phyloP scores from a whole-genome alignment of 257 asterid genomes.

The Datura wrightii region DNA sequence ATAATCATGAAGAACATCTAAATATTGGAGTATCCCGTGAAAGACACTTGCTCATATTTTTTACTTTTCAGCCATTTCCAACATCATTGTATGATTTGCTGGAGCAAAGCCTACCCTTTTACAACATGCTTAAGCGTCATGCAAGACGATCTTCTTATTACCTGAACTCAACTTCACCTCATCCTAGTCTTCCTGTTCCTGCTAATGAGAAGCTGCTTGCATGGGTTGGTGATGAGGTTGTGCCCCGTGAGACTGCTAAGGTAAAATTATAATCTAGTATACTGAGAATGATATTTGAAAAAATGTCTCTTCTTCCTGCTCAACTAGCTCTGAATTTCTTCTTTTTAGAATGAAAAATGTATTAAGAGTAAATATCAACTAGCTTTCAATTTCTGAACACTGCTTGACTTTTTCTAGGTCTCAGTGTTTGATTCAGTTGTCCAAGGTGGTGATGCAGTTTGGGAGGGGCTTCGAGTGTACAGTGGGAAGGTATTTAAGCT shows the following conservation, averaged over 20 bases:
- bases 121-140: slow-evolving; percentile 67
- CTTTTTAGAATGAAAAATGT: too few relatives aligned
- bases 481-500: slow-evolving; percentile 77
- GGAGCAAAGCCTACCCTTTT: slow-evolving; percentile 87
- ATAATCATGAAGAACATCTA: background rate
- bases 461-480: slow-evolving; percentile 94
- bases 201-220: slow-evolving; percentile 82
- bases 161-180: slow-evolving; percentile 38
- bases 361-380: background rate
- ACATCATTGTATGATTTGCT: slow-evolving; percentile 65
- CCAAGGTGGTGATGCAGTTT: slow-evolving; percentile 97
- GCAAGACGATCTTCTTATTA: slow-evolving; percentile 40
- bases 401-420: slow-evolving; percentile 55
- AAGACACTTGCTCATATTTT: slow-evolving; percentile 20
- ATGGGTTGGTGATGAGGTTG: slow-evolving; percentile 89
- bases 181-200: slow-evolving; percentile 70
- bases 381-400: slow-evolving; percentile 25
- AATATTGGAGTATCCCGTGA: background rate
- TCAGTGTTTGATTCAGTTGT: slow-evolving; percentile 90
- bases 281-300: slow-evolving; percentile 8
- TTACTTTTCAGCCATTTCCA: slow-evolving; percentile 74
- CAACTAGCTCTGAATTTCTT: background rate
- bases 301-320: background rate
- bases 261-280: slow-evolving; percentile 40
- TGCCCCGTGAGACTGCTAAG: slow-evolving; percentile 95